phyloP scores from a whole-genome alignment of 1,139 yeast genomes.

The Nakaseomyces delphensis region DNA sequence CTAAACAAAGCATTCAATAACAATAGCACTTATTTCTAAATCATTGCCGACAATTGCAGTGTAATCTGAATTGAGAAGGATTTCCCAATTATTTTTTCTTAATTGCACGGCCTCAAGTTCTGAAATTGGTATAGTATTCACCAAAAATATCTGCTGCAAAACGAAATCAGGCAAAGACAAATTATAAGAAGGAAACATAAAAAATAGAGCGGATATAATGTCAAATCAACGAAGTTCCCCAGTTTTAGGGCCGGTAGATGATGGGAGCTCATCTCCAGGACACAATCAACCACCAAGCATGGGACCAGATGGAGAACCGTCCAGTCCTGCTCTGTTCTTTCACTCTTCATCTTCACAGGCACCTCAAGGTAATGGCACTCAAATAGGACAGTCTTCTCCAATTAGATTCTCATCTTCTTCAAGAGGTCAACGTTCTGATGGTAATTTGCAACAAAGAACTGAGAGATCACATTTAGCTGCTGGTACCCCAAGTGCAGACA shows the following conservation, averaged over 20 bases:
- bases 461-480: constrained; percentile 14
- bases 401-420: constrained; percentile 41
- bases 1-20: too few relatives aligned
- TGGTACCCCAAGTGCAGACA: constrained; percentile 18
- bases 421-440: constrained; percentile 21
- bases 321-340: constrained; percentile 34
- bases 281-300: constrained; percentile 4
- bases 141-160: too few relatives aligned
- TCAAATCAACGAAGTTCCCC: constrained; percentile 25
- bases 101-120: too few relatives aligned
- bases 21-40: too few relatives aligned
- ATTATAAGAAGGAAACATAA: neutral
- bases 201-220: constrained; percentile 10
- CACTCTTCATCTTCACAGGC: constrained; percentile 32
- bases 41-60: too few relatives aligned
- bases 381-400: constrained; percentile 35
- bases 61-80: too few relatives aligned
- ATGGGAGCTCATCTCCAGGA: constrained; percentile 15
- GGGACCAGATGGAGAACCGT: constrained; percentile 17
- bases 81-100: too few relatives aligned
- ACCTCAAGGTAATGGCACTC: constrained; percentile 1
- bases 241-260: constrained; percentile 10
- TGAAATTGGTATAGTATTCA: too few relatives aligned
- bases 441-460: constrained; percentile 15
- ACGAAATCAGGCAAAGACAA: too few relatives aligned